Conservation (phyloP, 768 basidiomycete species). For the Serendipita sp. region DNA sequence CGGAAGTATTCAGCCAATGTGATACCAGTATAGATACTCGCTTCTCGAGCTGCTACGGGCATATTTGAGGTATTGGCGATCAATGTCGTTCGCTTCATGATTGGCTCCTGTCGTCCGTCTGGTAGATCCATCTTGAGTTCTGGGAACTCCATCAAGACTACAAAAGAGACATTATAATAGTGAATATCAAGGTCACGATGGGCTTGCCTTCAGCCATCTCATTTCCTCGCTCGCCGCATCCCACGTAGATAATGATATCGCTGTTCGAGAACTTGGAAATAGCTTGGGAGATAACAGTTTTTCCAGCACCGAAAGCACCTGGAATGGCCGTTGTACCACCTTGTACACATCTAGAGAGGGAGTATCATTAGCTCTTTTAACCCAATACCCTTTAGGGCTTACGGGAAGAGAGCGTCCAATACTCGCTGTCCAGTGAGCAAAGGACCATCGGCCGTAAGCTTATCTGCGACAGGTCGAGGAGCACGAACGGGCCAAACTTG, state of each 20-base stretch:
- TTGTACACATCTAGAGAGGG: conserved; percentile 60
- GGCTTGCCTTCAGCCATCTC: conserved; percentile 41
- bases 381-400: conserved; percentile 18
- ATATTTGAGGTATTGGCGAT: conserved; percentile 99
- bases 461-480: conserved; percentile 88
- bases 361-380: neutral
- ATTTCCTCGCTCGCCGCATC: conserved; percentile 97
- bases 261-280: conserved; percentile 98
- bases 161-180: conserved; percentile 39
- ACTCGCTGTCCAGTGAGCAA: conserved; percentile 94
- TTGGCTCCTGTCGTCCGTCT: conserved; percentile 82
- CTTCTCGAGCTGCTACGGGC: conserved; percentile 98
- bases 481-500: conserved; percentile 99
- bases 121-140: conserved; percentile 82
- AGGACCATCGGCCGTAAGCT: conserved; percentile 82
- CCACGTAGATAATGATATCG: conserved; percentile 97
- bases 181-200: neutral
- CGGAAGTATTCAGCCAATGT: conserved; percentile 99
- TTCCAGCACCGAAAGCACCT: conserved; percentile 96
- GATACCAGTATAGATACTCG: conserved; percentile 98
- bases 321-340: conserved; percentile 96
- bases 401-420: conserved; percentile 92
- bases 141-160: conserved; percentile 98
- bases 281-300: conserved; percentile 97
- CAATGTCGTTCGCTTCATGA: conserved; percentile 99